These are phyloP conservation scores for Gossypium bickii DNA, from an alignment of 345 rosid species.

Conservation along the genomic window DNA sequence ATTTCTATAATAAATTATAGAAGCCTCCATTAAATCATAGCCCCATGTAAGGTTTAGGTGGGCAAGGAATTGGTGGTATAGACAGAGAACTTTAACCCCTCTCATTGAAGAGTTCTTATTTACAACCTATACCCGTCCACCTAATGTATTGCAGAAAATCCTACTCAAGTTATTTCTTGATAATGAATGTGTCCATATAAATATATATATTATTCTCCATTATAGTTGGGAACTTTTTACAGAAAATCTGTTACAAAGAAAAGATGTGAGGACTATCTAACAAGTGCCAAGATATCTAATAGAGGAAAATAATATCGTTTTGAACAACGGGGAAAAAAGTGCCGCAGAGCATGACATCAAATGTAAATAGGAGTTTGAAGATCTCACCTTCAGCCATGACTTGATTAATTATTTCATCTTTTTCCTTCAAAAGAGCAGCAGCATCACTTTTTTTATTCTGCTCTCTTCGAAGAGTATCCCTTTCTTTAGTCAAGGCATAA, in stretches of 20 bases:
- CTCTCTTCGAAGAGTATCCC: slow-evolving; percentile 96
- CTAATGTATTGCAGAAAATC: not conserved
- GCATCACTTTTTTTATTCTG: slow-evolving; percentile 94
- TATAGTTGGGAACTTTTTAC: not conserved
- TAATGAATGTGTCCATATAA: not conserved
- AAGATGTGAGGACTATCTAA: not conserved
- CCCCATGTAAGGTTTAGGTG: not conserved
- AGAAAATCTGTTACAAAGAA: not conserved
- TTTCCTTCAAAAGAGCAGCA: slow-evolving; percentile 95
- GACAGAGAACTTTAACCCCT: not conserved
- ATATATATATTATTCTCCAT: not conserved
- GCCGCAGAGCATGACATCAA: not conserved
- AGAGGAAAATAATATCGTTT: not conserved
- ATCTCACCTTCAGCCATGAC: slow-evolving; percentile 98
- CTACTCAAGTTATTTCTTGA: not conserved
- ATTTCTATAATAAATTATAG: not conserved
- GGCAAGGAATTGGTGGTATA: not conserved
- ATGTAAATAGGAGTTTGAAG: slow-evolving; percentile 11
- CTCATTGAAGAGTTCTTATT: not conserved
- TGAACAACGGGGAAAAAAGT: slow-evolving; percentile 5
- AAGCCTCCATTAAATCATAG: not conserved
- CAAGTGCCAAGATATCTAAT: not conserved
- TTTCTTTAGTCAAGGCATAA: slow-evolving; percentile 94
- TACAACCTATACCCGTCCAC: not conserved
- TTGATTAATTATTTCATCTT: slow-evolving; percentile 96